Evolutionary conservation across 2,329 filamentous ascomycete genomes (phyloP), one percentile per base, ranked within the genome.

Genomic region (Berkeleyomyces rouxiae): DNA sequence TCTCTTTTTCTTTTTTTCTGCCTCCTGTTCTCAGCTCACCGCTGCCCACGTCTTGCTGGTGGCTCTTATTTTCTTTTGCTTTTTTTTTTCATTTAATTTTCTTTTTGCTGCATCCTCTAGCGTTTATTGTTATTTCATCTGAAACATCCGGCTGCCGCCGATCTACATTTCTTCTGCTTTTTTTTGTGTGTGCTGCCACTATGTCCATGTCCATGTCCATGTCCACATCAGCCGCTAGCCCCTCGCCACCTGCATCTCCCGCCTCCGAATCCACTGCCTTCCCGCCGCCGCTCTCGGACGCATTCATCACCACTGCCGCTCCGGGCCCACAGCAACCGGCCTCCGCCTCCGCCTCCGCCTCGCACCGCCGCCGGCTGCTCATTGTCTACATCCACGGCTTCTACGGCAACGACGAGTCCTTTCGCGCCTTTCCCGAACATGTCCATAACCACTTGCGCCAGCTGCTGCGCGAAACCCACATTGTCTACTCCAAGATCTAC

Each of bases 341-440:
- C 65, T 59, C 71, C 66, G 7, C 65, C 64, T 13, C 39, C 37
- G n/a, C 39, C 4, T 7, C 16, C 49, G 36, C 37, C 39, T 66
- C 66, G 10, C 57, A 23, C 64, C 76, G 77, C 53, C 78, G 82
- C 65, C 82, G 77, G 36, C 77, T 96, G 33, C 78, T 96, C 1
- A 71, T 95, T 31, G 77, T 96, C 61, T 96, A 90, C 71, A 84
- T 96, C 63, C 91, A 96, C 75, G 90, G 91, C 65, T 96, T 95
- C 74, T 86, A 93, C 79, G 90, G 91, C 60, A 86, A 88, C 65
- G 88, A 93, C 71, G 86, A 87, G 40, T 95, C 88, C 64, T 96
- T 96, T 70, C 82, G 85, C 66, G 88, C 86, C 53, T 95, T 96
- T 68, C 91, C 91, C 0, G 87, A 87, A 6, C 90, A 96, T 74